phyloP scores from a whole-genome alignment of 257 asterid species.

The Lantana camara region DNA sequence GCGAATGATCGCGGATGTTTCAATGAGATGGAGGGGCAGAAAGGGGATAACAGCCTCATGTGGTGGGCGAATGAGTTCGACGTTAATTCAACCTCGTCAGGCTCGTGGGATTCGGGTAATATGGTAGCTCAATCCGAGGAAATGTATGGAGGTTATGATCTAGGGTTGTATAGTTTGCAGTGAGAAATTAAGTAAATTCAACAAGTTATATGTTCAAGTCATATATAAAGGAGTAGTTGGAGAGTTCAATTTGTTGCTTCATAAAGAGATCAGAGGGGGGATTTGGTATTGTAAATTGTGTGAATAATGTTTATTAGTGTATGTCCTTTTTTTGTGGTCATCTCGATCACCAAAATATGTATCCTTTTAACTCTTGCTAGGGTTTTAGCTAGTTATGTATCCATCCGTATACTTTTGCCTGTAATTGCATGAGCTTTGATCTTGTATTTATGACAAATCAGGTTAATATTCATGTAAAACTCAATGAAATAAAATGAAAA shows the following conservation, averaged over 20 bases:
- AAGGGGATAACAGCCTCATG: slow-evolving; percentile 32
- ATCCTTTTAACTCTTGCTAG: background rate
- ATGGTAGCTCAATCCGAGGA: slow-evolving; percentile 40
- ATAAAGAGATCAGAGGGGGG: slow-evolving; percentile 30
- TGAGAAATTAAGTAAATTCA: too few relatives aligned
- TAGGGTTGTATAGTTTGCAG: slow-evolving; percentile 43
- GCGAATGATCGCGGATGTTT: slow-evolving; percentile 47
- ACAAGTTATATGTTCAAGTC: too few relatives aligned
- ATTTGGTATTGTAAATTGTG: slow-evolving; percentile 47
- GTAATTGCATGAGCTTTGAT: too few relatives aligned
- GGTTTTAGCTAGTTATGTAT: background rate
- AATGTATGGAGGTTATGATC: slow-evolving; percentile 47
- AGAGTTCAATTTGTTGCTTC: slow-evolving; percentile 26
- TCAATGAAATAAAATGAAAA: too few relatives aligned
- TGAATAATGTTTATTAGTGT: slow-evolving; percentile 22
- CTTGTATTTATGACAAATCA: too few relatives aligned
- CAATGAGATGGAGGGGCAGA: slow-evolving; percentile 39
- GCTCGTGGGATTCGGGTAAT: slow-evolving; percentile 63
- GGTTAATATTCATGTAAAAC: too few relatives aligned
- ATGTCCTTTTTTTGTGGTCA: background rate
- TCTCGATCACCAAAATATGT: background rate
- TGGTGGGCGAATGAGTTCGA: slow-evolving; percentile 70
- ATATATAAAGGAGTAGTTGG: background rate
- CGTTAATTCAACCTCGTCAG: slow-evolving; percentile 49
- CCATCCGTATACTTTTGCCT: too few relatives aligned